Percentiles rank a stretch among this genome's conserved stretches.
Evolutionary conservation across 192 early-diverging fungal species (phyloP).

Genomic region (Lobosporangium transversale): DNA sequence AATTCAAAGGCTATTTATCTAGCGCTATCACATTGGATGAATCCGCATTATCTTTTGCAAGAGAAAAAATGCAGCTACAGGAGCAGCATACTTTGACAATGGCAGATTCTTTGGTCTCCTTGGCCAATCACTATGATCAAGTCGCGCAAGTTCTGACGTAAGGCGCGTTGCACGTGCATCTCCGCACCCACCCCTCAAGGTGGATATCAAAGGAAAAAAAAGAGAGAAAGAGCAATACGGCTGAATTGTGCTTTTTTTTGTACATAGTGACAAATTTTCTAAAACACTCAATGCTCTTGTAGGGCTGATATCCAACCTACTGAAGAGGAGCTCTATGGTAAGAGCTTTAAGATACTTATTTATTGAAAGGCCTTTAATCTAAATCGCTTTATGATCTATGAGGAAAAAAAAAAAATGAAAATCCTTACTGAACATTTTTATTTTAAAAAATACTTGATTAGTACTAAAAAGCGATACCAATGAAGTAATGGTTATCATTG

Average conservation of each 20-base stretch:
- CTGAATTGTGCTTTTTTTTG: too few species aligned
- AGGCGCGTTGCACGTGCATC: neutral
- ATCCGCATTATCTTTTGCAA: constrained; percentile 50
- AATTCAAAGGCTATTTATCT: constrained; percentile 29
- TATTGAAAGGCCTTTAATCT: too few species aligned
- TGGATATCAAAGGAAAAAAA: too few species aligned
- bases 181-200: too few species aligned
- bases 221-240: too few species aligned
- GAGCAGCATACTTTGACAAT: constrained; percentile 57
- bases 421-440: too few species aligned
- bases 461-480: constrained; percentile 42
- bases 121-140: constrained; percentile 64
- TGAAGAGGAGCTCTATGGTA: constrained; percentile 34
- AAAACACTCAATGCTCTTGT: neutral
- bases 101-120: constrained; percentile 59
- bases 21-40: constrained; percentile 55
- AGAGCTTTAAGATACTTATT: too few species aligned
- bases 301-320: constrained; percentile 41
- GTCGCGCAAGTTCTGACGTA: constrained; percentile 58
- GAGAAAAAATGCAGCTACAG: constrained; percentile 54
- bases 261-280: neutral
- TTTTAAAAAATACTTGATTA: too few species aligned
- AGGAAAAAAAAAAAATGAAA: too few species aligned
- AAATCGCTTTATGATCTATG: too few species aligned
- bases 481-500: constrained; percentile 31